A percentile compares a stretch with the other conserved stretches of the same genome.
phyloP scores from a whole-genome alignment of 495 filamentous ascomycete genomes.

The Glonium stellatum region DNA sequence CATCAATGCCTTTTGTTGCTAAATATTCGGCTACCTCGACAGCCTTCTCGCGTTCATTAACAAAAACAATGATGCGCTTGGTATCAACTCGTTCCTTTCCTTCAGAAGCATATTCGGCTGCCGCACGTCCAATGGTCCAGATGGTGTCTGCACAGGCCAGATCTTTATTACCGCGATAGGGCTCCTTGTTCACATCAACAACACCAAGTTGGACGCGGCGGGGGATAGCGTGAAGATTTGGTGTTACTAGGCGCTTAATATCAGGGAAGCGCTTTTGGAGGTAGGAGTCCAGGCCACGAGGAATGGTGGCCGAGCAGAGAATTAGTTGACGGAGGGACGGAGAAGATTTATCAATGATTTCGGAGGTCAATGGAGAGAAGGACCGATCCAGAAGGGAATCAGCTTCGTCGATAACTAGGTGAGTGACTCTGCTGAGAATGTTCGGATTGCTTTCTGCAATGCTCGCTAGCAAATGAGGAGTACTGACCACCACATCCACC shows the following conservation, averaged over 20 bases:
- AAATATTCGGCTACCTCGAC: conserved; percentile 75
- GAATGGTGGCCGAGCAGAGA: conserved; percentile 94
- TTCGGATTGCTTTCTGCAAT: conserved; percentile 83
- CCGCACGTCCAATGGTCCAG: conserved; percentile 83
- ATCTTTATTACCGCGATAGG: conserved; percentile 82
- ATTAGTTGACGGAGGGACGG: conserved; percentile 83
- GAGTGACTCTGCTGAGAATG: conserved; percentile 75
- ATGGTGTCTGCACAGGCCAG: conserved; percentile 92
- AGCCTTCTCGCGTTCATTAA: conserved; percentile 91
- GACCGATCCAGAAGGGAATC: conserved; percentile 91
- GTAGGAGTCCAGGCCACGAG: conserved; percentile 73
- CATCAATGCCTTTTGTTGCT: conserved; percentile 76
- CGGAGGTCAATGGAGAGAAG: conserved; percentile 73
- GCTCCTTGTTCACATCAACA: conserved; percentile 79
- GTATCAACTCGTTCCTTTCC: conserved; percentile 49
- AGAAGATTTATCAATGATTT: conserved; percentile 67
- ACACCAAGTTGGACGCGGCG: conserved; percentile 90
- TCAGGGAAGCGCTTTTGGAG: conserved; percentile 75
- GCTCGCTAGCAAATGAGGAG: conserved; percentile 78
- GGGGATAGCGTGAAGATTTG: conserved; percentile 91
- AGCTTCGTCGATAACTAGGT: conserved; percentile 89
- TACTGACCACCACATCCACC: conserved; percentile 80
- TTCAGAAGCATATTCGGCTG: conserved; percentile 41
- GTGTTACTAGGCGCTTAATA: conserved; percentile 78
- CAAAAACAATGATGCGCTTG: conserved; percentile 90